Evolutionary conservation across 495 filamentous ascomycete species (phyloP), one percentile per base, ranked within the genome.

Genomic region (Pyrenopolyporus hunteri): DNA sequence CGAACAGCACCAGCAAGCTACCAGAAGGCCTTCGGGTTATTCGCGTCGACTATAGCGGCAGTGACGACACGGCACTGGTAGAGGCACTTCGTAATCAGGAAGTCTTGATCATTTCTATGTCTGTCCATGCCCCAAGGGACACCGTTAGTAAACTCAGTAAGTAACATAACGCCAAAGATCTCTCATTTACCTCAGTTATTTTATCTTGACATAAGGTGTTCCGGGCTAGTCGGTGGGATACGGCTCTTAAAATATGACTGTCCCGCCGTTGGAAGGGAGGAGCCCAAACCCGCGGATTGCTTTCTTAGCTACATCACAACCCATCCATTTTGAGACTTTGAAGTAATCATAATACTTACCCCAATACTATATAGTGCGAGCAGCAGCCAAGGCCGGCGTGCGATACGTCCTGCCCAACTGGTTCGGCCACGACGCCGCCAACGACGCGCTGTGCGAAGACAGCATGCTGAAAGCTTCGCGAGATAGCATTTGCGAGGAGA

Each of bases 381-480:
- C 87, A 0, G 88, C 88, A 1, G 83, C 76, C 3, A 74, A 80
- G 33, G 87, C 88, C 1, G 80, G 80, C 3, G 83, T 90, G 0
- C 71, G 67, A 0, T 89, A 83, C 73, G 68, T 90, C 45, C 64
- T 89, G 26, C 87, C 88, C 13, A 88, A 88, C 68, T 77, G 76
- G 39, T 89, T 70, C 57, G 79, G 80, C 17, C 40, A 48, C 16
- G 80, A 84, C 57, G 49, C 36, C 7, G 25, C 43, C 8, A 74
- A 85, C 52, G 59, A 76, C 10, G 19, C 49, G 4, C 31, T 80
- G 4, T 17, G 58, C 36, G 57, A 75, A 16, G 79, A 84, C 43
- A 66, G 65, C 9, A n/a, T 72, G 0, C 56, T 69, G 9, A 54
- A 51, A 17, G 6, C 42, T 8, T 43, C 16, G 2, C 22, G 20